Percentiles rank a stretch among this genome's conserved stretches.
These are phyloP conservation scores for Penicillium fimorum DNA, from an alignment of 495 filamentous ascomycete species.

Conservation along the genomic window DNA sequence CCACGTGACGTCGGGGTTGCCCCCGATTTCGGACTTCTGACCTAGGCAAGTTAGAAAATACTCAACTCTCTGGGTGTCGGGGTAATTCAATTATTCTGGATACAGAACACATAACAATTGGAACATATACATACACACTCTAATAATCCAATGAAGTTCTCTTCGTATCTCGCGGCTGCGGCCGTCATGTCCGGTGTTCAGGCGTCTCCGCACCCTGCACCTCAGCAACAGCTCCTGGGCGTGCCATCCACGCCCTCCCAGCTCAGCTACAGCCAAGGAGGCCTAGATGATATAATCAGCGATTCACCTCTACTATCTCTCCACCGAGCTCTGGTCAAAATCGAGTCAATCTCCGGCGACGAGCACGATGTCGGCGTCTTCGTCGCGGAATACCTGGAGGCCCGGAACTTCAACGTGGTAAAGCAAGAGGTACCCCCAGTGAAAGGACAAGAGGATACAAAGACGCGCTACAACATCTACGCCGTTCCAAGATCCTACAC, in stretches of 20 bases:
- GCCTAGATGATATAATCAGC: slow-evolving; percentile 33
- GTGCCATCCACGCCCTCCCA: slow-evolving; percentile 3
- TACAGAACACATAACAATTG: background rate
- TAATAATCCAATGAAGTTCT: slow-evolving; percentile 21
- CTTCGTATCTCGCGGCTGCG: slow-evolving; percentile 23
- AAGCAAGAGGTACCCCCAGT: slow-evolving; percentile 50
- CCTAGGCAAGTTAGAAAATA: background rate
- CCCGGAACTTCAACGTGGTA: slow-evolving; percentile 64
- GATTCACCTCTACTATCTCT: slow-evolving; percentile 63
- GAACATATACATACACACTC: background rate
- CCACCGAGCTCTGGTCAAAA: slow-evolving; percentile 72
- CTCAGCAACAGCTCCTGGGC: slow-evolving; percentile 21
- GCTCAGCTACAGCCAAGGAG: slow-evolving; percentile 2
- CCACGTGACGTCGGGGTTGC: slow-evolving; percentile 1
- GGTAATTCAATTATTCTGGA: background rate
- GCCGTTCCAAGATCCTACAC: slow-evolving; percentile 63
- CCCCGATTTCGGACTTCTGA: slow-evolving; percentile 5
- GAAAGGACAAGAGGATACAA: slow-evolving; percentile 8
- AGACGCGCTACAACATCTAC: slow-evolving; percentile 71
- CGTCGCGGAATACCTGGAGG: slow-evolving; percentile 64
- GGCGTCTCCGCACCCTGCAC: slow-evolving; percentile 40
- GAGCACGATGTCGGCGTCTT: slow-evolving; percentile 69
- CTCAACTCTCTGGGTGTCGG: background rate
- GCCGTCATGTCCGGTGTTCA: slow-evolving; percentile 23
- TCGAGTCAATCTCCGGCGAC: slow-evolving; percentile 70